Evolutionary conservation across 257 asterid genomes (phyloP), one percentile per base, ranked within the genome.

Genomic region (Solanum chmielewskii): DNA sequence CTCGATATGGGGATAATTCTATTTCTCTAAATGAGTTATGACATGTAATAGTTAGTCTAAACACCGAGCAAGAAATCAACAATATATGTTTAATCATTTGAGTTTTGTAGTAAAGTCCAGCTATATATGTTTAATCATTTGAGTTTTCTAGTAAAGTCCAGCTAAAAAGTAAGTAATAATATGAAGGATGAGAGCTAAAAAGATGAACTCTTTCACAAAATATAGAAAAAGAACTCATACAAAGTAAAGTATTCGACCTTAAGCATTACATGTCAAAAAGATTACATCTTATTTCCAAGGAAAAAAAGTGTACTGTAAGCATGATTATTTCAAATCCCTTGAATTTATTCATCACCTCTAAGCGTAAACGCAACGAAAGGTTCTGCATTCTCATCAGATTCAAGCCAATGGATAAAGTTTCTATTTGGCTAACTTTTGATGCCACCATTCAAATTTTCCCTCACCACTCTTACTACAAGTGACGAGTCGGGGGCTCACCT

Each of bases 401-500:
- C 84, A 80, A 27, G 27, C 29, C 42, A 27, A 29, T 18, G 16
- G 16, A 18, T 18, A 47, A 27, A 78, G 9, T 4, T 4, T 78
- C 42, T 16, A 9, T 45, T 27, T 78, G 21, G 42, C 84, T 77
- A n/a, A 44, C 14, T 78, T 78, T 27, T 27, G 15, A 29, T 23
- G 37, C 66, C 23, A 16, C 37, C 64, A 66, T 84, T 31, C 64
- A 84, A 39, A 41, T 41, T 33, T 64, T 27, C 41, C 44, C 44
- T 66, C 31, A 9, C 6, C 35, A 80, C 29, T 80, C 41, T 45
- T 29, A 80, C 7, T 9, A 39, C 18, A 47, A 44, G 42, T 27
- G 35, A 16, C 3, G 0, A 80, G 29, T 80, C 2, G 44, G 11
- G 18, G 29, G 1, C 64, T 92, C 93, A 90, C 88, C 91, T 90